Evolutionary conservation across 176 grass and related monocot genomes (phyloP), one percentile per base, ranked within the genome.

Genomic region (Eremochloa ophiuroides): DNA sequence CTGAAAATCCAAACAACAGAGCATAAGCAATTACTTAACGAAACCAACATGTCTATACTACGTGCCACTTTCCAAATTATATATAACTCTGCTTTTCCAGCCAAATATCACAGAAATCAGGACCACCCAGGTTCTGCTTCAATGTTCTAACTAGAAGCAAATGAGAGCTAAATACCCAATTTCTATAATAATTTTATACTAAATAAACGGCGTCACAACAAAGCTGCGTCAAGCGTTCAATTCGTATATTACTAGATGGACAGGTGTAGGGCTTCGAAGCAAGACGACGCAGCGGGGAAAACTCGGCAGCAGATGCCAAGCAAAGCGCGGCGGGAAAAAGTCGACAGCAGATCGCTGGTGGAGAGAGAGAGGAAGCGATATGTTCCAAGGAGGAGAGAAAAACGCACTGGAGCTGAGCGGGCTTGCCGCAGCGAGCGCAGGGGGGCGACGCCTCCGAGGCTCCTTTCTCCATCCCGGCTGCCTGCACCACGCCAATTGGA

Each of bases 391-490:
- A 27, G 60, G 13, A 30, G 23, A 33, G 43, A 66, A 5, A 37
- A 43, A 71, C 87, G 58, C 89, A 98, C 92, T 95, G 95, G 17
- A 98, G 88, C 17, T 43, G 59, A 43, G 92, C 95, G 20, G 95
- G 95, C 83, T 98, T 95, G 75, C 92, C 93, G 70, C 96, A 99
- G 76, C 83, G 91, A 82, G 74, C 88, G 83, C 93, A 99, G 62
- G 80, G 70, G 40, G 90, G 37, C 30, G 85, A 83, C 35, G 87
- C 80, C 69, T 95, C 96, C 17, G 84, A 11, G 42, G 72, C 71
- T 29, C 37, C 88, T 68, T 93, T 97, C 65, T 91, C 87, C 96
- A 99, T 99, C 75, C 38, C 30, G 31, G 78, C 69, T 60, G 66
- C 44, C 58, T 71, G 74, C 77, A 25, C 25, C 33, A 12, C 55